Base-by-base conservation (phyloP, 768 basidiomycete genomes). In the Mycena leptocephala region DNA sequence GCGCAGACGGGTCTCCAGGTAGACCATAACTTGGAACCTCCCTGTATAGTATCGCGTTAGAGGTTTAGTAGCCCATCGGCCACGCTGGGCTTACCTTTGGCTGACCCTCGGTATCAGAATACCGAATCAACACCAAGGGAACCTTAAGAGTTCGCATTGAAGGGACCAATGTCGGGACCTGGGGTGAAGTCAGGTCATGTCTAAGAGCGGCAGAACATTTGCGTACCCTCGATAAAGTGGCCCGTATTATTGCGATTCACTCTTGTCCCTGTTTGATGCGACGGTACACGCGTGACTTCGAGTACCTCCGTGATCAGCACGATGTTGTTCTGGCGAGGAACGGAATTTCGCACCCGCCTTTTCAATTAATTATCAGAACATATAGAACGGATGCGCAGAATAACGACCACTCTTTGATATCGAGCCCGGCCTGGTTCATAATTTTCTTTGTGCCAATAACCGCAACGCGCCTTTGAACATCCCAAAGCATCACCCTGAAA, bases 241-340 rank as follows among this genome's bases (percentile, higher is more conserved):
- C 2, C 75, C 79, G 35, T 74, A 78, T 56, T 78, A 76, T 1
- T 41, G 32, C 32, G 26, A 74, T 56, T 62, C 13, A 66, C 79
- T 62, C 75, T 72, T 4, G 46, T 61, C 9, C 33, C 35, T 6
- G 79, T 72, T 56, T 76, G 66, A 3, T 77, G 79, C 79, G 77
- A 80, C 20, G 74, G 16, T 8, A 72, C 46, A 32, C 76, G 75
- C 56, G 76, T 80, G 33, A 80, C 77, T 5, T 80, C 79, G 37
- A 80, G 74, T 24, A 78, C 51, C 48, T 80, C 79, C 67, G 78
- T 76, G 24, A 80, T 39, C 61, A 80, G 65, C 32, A 73, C n/a
- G 20, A 41, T n/a, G 28, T 63, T 39, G 24, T 70, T 43, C 24
- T 68, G 9, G 59, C 30, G 1, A 67, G 72, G 59, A 70, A 77